Conservation (phyloP, 495 filamentous ascomycete species). For the Apodospora peruviana region DNA sequence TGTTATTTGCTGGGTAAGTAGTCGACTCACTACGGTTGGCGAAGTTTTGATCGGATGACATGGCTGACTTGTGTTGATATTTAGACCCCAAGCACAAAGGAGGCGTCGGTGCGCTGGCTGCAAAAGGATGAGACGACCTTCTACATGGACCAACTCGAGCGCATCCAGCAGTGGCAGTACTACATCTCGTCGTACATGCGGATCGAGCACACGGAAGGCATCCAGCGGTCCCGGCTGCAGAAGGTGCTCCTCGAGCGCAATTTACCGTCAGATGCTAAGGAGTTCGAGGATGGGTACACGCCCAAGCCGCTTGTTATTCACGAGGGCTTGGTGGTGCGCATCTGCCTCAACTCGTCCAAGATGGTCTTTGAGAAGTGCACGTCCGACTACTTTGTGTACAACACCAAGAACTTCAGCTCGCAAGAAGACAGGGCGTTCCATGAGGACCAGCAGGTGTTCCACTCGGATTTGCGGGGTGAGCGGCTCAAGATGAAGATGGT, state of each 20-base stretch:
- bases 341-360: slow-evolving; percentile 77
- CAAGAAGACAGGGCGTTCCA: slow-evolving; percentile 27
- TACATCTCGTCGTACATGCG: slow-evolving; percentile 89
- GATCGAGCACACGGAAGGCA: slow-evolving; percentile 83
- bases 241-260: slow-evolving; percentile 71
- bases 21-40: not conserved
- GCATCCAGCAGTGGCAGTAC: slow-evolving; percentile 70
- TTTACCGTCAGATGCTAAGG: slow-evolving; percentile 50
- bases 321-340: slow-evolving; percentile 72
- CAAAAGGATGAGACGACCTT: slow-evolving; percentile 79
- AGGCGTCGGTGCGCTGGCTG: slow-evolving; percentile 63
- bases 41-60: too few species aligned
- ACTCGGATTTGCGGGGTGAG: slow-evolving; percentile 54
- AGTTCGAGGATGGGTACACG: slow-evolving; percentile 39
- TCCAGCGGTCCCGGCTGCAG: slow-evolving; percentile 57
- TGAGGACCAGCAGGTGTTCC: slow-evolving; percentile 43
- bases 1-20: slow-evolving; percentile 75
- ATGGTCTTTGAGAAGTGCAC: slow-evolving; percentile 71
- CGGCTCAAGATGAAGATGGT: slow-evolving; percentile 66
- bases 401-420: slow-evolving; percentile 21
- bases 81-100: slow-evolving; percentile 52
- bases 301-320: slow-evolving; percentile 55
- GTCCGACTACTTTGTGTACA: slow-evolving; percentile 47
- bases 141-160: slow-evolving; percentile 57
- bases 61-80: too few species aligned